These are phyloP conservation scores for Rutstroemia sp. DNA, from an alignment of 2,329 filamentous ascomycete species.

Conservation along the genomic window DNA sequence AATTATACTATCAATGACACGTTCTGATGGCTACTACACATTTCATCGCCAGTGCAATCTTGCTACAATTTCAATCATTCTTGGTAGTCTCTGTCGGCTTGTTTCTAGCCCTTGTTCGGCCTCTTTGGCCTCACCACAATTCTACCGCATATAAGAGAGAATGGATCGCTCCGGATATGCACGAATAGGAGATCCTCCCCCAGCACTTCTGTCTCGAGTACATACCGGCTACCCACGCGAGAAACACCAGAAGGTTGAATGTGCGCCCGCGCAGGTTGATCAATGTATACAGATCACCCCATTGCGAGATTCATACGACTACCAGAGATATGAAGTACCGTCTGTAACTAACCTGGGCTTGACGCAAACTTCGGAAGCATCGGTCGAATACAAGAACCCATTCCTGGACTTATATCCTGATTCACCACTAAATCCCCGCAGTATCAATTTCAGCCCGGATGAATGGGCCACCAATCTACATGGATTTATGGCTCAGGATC, in stretches of 20 bases:
- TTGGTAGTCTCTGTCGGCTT: no score
- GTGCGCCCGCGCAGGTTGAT: background rate
- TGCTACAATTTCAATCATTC: no score
- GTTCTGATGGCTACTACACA: no score
- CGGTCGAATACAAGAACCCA: constrained; percentile 9
- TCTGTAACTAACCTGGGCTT: background rate
- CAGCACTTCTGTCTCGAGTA: constrained; percentile 4
- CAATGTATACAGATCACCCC: background rate
- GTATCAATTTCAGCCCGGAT: constrained; percentile 42
- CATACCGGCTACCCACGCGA: constrained; percentile 8
- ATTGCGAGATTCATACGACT: background rate
- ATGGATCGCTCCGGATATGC: constrained; percentile 9
- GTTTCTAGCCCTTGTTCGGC: background rate
- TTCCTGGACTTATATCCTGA: constrained; percentile 6
- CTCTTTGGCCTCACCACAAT: background rate
- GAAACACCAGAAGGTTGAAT: constrained; percentile 9
- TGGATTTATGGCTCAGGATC: constrained; percentile 35
- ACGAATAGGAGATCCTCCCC: constrained; percentile 2
- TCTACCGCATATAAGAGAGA: background rate
- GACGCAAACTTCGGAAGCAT: background rate
- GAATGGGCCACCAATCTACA: constrained; percentile 37
- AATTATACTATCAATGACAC: no score
- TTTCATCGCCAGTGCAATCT: no score
- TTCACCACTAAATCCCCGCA: constrained; percentile 39
- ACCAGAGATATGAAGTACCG: constrained; percentile 1